phyloP scores from a whole-genome alignment of 192 early-diverging fungal species.

The Mortierella claussenii region DNA sequence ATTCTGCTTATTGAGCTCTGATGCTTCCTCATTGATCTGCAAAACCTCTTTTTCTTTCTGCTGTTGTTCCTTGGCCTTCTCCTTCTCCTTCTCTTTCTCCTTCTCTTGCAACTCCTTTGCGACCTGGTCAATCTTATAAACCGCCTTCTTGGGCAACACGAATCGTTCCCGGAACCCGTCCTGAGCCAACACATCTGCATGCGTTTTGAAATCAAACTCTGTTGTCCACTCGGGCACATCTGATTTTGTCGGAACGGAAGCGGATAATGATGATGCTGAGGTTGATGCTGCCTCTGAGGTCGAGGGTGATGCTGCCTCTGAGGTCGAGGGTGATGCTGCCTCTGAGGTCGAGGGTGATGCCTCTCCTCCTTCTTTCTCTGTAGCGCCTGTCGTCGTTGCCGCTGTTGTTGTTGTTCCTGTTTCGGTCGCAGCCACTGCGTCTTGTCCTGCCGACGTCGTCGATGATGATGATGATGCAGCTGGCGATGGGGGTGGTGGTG shows the following conservation, averaged over 20 bases:
- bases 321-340: not conserved
- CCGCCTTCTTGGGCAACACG: slow-evolving; percentile 41
- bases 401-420: not conserved
- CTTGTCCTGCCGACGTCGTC: too few relatives aligned
- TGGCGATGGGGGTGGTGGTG: too few relatives aligned
- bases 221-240: not conserved
- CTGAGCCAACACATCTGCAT: slow-evolving; percentile 40
- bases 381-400: not conserved
- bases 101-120: slow-evolving; percentile 41
- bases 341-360: not conserved
- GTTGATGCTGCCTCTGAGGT: not conserved
- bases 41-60: not conserved
- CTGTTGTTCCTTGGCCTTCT: not conserved
- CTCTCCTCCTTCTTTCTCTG: not conserved
- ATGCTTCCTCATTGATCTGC: not conserved
- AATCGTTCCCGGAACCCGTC: slow-evolving; percentile 36
- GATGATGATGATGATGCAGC: too few relatives aligned
- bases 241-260: not conserved
- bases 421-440: too few relatives aligned
- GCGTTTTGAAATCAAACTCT: slow-evolving; percentile 30
- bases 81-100: slow-evolving; percentile 12
- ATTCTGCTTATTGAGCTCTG: not conserved
- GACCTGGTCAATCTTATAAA: slow-evolving; percentile 43
- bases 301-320: not conserved
- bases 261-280: not conserved